Conservation (phyloP, 768 basidiomycete species). For the Kwoniella shandongensis region DNA sequence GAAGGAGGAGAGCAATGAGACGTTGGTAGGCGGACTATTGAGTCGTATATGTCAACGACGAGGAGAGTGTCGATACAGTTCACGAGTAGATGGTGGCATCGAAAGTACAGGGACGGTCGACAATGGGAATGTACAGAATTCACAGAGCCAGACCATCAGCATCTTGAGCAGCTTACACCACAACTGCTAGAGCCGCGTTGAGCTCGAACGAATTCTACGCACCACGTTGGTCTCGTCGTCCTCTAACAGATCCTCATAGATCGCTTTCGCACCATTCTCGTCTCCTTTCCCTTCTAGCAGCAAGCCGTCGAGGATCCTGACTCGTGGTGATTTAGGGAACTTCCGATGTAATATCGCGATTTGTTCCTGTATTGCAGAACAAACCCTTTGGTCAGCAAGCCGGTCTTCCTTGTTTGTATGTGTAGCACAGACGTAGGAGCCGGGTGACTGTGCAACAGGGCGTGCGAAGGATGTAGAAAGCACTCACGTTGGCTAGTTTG, state of each 20-base stretch:
- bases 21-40: slow-evolving; percentile 51
- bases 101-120: too few species aligned
- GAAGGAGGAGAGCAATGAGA: slow-evolving; percentile 43
- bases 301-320: slow-evolving; percentile 47
- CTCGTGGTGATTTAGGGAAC: slow-evolving; percentile 50
- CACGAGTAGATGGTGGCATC: neutral
- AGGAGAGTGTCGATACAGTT: neutral
- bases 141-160: too few species aligned
- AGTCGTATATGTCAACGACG: neutral
- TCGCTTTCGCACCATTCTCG: slow-evolving; percentile 27
- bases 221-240: slow-evolving; percentile 50
- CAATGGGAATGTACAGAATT: too few species aligned
- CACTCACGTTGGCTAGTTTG: slow-evolving; percentile 38
- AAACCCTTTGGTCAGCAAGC: too few species aligned
- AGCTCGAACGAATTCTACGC: slow-evolving; percentile 15
- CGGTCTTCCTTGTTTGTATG: neutral
- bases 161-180: neutral
- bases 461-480: too few species aligned
- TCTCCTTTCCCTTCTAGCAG: slow-evolving; percentile 44
- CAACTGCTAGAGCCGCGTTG: too few species aligned
- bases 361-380: slow-evolving; percentile 37
- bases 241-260: slow-evolving; percentile 44
- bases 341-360: slow-evolving; percentile 32
- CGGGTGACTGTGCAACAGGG: neutral
- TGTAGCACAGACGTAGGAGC: neutral